Evolutionary conservation across 768 basidiomycete species (phyloP).

Genomic region (Leccinum subgranulosum): DNA sequence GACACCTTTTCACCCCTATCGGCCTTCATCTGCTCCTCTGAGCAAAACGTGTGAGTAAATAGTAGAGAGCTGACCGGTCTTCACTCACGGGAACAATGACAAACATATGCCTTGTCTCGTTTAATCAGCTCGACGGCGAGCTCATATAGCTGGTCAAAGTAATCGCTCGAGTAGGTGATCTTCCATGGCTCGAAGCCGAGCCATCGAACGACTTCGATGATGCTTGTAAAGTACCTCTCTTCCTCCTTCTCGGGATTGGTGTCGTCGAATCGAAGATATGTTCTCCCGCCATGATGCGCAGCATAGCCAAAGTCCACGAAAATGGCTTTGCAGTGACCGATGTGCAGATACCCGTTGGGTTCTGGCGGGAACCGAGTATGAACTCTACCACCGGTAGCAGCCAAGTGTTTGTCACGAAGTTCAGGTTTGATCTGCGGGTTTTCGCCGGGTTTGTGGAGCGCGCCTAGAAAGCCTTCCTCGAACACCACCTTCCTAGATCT

Average conservation of each 20-base stretch:
- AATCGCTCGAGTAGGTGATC: constrained; percentile 98
- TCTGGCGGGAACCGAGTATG: constrained; percentile 98
- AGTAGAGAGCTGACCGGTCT: neutral
- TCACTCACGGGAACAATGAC: constrained; percentile 88
- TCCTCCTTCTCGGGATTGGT: constrained; percentile 99
- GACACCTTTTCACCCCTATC: constrained; percentile 85
- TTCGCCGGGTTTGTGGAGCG: constrained; percentile 89
- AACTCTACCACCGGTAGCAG: constrained; percentile 76
- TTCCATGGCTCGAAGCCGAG: constrained; percentile 97
- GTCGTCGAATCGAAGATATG: constrained; percentile 95
- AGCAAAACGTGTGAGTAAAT: constrained; percentile 2
- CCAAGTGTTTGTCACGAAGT: constrained; percentile 79
- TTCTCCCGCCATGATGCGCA: constrained; percentile 86
- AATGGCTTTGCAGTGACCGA: constrained; percentile 98
- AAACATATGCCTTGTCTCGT: constrained; percentile 91
- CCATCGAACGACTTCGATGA: constrained; percentile 94
- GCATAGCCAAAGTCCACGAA: constrained; percentile 99
- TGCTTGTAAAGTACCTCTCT: constrained; percentile 92
- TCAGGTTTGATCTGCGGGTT: constrained; percentile 83
- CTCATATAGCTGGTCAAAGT: constrained; percentile 84
- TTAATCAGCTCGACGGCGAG: constrained; percentile 87
- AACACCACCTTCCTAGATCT: constrained; percentile 65
- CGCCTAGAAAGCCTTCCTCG: constrained; percentile 90
- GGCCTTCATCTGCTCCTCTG: constrained; percentile 90
- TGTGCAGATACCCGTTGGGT: constrained; percentile 94